Evolutionary conservation across 2,329 filamentous ascomycete species (phyloP), one percentile per base, ranked within the genome.

Genomic region (Epichloe brachyelytri): DNA sequence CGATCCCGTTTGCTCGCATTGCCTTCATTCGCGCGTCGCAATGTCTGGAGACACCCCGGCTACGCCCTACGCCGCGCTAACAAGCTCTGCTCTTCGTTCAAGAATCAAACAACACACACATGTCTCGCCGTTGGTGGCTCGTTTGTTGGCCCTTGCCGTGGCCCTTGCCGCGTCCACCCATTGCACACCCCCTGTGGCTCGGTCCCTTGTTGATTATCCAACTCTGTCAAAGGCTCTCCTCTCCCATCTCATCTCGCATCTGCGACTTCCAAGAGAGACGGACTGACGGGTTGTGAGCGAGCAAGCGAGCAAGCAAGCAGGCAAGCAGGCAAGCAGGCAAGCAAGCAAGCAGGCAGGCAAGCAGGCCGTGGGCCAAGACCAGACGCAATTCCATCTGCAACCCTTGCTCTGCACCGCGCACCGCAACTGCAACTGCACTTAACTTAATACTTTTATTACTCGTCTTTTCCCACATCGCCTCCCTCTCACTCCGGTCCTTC

Each of bases 111-210:
- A 82, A 43, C 73, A 79, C 76, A 79, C 76, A 77, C 75, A 75
- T 77, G 73, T 75, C 72, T 78, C 74, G 73, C 74, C 69, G 69
- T 72, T 68, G 65, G 65, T 69, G 65, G 70, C 71, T 68, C 71
- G 70, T 71, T 45, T 19, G 43, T 33, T 45, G 44, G 45, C 48
- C 48, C 30, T 22, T 22, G 22, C 26, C 19, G 41, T 41, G 17
- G 39, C 36, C 36, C 30, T 30, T 38, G 36, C 14, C 30, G 30
- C 30, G 30, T 30, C 30, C 30, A 30, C 30, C 30, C 14, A 4
- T 15, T 38, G 37, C 19, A 43, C 33, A 40, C 40, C 30, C 20
- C 20, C n/a, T 26, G 43, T 8, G 12, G 7, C 15, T 11, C n/a
- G 14, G 15, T 10, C 14, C n/a, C 43, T 15, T 15, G 15, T 22